Conservation (phyloP, 176 grass and related monocot genomes). For the Rhynchospora breviuscula region DNA sequence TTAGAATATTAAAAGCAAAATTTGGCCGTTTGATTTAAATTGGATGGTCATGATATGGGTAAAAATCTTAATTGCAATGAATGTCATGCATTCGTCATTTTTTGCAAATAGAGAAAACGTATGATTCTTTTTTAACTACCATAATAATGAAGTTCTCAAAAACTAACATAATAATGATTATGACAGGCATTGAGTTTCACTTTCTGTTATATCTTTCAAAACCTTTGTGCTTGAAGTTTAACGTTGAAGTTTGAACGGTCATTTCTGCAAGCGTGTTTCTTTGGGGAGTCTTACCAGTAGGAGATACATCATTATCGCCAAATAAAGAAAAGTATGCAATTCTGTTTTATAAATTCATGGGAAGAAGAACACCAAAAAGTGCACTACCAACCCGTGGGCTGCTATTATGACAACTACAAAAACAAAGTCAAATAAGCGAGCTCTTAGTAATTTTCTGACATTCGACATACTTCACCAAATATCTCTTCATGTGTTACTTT, state of each 20-base stretch:
- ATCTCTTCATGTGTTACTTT: not conserved
- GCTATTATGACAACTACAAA: not conserved
- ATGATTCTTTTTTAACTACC: not conserved
- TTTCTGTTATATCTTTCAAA: not conserved
- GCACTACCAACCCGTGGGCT: not conserved
- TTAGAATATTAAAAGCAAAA: not conserved
- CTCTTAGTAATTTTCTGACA: not conserved
- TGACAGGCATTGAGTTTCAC: not conserved
- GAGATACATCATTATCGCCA: slow-evolving; percentile 1
- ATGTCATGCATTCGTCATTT: not conserved
- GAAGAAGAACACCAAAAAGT: not conserved
- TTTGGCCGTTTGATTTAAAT: not conserved
- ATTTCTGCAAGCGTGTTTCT: not conserved
- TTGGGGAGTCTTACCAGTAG: not conserved
- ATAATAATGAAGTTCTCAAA: not conserved
- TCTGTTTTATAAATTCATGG: not conserved
- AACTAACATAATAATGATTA: not conserved
- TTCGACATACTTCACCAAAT: not conserved
- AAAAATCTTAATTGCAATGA: no score
- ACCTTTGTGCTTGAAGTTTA: slow-evolving; percentile 3
- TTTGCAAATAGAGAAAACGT: not conserved
- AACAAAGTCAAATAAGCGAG: not conserved
- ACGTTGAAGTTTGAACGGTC: not conserved
- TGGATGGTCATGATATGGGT: not conserved
- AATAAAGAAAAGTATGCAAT: not conserved